Evolutionary conservation across 2,329 filamentous ascomycete species (phyloP).

Genomic region (Reticulascus tulasneorum): DNA sequence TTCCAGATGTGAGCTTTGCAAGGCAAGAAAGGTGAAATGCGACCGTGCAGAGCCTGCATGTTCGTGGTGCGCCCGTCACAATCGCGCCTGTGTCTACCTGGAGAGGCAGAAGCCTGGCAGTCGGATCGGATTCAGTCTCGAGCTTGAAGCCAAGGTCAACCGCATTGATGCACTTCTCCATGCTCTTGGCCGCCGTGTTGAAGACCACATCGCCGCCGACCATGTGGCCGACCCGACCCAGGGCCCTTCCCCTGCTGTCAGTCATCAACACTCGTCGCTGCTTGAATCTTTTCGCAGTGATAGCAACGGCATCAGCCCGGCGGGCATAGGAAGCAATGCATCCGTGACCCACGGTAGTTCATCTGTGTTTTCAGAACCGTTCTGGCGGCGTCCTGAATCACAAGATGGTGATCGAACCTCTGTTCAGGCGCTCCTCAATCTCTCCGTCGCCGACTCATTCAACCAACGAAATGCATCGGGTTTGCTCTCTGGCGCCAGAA

Average conservation of each 20-base stretch:
- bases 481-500: slow-evolving; percentile 8
- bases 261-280: slow-evolving; percentile 28
- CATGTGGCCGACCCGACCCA: slow-evolving; percentile 19
- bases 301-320: slow-evolving; percentile 16
- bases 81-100: slow-evolving; percentile 63
- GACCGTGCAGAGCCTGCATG: slow-evolving; percentile 58
- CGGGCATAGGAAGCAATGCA: slow-evolving; percentile 14
- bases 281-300: slow-evolving; percentile 21
- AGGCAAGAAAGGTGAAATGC: slow-evolving; percentile 41
- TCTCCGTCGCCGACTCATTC: slow-evolving; percentile 12
- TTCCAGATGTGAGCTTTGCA: slow-evolving; percentile 39
- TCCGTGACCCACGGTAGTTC: slow-evolving; percentile 29
- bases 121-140: slow-evolving; percentile 57
- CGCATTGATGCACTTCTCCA: slow-evolving; percentile 45
- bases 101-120: slow-evolving; percentile 68
- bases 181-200: slow-evolving; percentile 36
- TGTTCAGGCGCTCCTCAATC: slow-evolving; percentile 16
- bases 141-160: slow-evolving; percentile 54
- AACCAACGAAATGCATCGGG: slow-evolving; percentile 4
- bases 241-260: slow-evolving; percentile 28
- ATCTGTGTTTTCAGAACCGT: slow-evolving; percentile 33
- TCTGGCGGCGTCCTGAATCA: slow-evolving; percentile 22
- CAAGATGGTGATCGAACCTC: slow-evolving; percentile 22
- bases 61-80: slow-evolving; percentile 67
- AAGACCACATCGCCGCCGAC: slow-evolving; percentile 35